Percentiles rank a stretch among this genome's conserved stretches.
These are phyloP conservation scores for Solanum virginianum DNA, from an alignment of 257 asterid genomes.

Conservation along the genomic window DNA sequence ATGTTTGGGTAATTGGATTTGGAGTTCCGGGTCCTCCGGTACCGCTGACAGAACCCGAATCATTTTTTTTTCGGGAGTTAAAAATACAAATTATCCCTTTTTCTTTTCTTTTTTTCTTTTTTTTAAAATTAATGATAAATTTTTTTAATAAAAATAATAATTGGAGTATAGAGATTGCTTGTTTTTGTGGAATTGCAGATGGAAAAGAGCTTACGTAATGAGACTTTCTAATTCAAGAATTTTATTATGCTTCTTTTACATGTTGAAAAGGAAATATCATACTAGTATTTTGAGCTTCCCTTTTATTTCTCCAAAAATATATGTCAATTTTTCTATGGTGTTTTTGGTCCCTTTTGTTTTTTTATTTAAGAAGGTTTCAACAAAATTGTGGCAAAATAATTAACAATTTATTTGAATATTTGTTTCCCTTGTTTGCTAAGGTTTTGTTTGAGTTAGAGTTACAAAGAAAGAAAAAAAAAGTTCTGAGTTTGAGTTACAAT, in stretches of 20 bases:
- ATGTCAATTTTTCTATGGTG: neutral
- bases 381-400: neutral
- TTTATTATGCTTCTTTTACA: neutral
- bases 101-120: neutral
- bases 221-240: neutral
- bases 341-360: neutral
- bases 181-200: neutral
- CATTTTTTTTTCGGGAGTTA: neutral
- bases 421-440: neutral
- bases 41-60: constrained; percentile 37
- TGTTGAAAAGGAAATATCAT: neutral
- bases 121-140: too few species aligned
- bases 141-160: neutral
- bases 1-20: neutral
- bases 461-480: accelerated
- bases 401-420: neutral
- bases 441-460: neutral
- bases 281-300: neutral
- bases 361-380: neutral
- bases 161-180: neutral
- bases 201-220: neutral
- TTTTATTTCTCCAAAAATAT: neutral
- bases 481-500: too few species aligned
- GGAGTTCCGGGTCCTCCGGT: constrained; percentile 48
- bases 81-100: neutral